Evolutionary conservation across 2,329 filamentous ascomycete species (phyloP).

Genomic region (Penicillium digitatum): DNA sequence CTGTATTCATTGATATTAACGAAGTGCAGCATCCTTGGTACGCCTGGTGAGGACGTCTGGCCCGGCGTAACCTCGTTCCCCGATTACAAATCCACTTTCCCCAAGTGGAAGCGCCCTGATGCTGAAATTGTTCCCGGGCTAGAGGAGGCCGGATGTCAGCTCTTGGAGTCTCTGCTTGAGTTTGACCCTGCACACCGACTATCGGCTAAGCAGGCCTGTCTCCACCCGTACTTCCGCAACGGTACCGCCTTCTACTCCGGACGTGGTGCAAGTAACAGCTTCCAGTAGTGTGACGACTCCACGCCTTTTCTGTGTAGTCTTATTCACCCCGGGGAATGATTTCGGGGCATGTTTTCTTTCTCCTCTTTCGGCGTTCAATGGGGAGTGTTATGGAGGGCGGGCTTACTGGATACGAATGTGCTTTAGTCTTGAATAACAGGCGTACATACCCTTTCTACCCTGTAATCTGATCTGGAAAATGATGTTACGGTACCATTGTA

Average conservation of each 20-base stretch:
- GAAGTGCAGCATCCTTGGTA: slow-evolving; percentile 65
- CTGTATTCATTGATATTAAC: slow-evolving; percentile 1
- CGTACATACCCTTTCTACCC: slow-evolving; percentile 28
- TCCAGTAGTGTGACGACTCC: slow-evolving; percentile 31
- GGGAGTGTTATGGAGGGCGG: slow-evolving; percentile 29
- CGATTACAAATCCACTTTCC: slow-evolving; percentile 88
- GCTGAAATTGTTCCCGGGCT: slow-evolving; percentile 66
- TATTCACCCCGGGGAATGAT: slow-evolving; percentile 10
- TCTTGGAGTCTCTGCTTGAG: slow-evolving; percentile 66
- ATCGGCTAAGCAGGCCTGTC: slow-evolving; percentile 80
- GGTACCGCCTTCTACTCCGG: slow-evolving; percentile 49
- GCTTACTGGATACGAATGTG: slow-evolving; percentile 31
- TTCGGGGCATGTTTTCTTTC: slow-evolving; percentile 17
- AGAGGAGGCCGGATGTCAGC: slow-evolving; percentile 55
- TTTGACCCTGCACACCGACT: slow-evolving; percentile 85
- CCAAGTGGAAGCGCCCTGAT: slow-evolving; percentile 77
- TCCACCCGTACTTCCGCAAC: slow-evolving; percentile 74
- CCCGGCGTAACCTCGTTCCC: slow-evolving; percentile 92
- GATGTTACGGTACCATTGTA: slow-evolving; percentile 1
- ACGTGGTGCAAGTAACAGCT: slow-evolving; percentile 38
- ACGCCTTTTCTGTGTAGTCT: slow-evolving; percentile 16
- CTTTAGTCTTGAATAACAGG: slow-evolving; percentile 26
- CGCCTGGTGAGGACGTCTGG: slow-evolving; percentile 76
- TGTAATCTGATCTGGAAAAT: background rate
- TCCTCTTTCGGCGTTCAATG: slow-evolving; percentile 33